Evolutionary conservation across 495 filamentous ascomycete genomes (phyloP), one percentile per base, ranked within the genome.

Genomic region (Sordaria brevicollis): DNA sequence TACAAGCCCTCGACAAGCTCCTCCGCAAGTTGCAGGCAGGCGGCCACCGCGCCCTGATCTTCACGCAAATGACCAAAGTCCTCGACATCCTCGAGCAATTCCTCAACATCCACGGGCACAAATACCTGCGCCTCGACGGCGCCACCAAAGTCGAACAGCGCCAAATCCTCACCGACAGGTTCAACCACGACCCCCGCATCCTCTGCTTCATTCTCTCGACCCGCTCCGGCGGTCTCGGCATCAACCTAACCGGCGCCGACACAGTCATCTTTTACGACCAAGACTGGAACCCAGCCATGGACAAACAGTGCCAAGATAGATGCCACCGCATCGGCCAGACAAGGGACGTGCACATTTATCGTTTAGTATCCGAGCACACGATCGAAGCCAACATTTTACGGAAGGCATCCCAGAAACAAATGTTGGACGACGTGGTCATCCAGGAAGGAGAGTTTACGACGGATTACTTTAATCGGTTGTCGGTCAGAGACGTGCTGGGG

Each of bases 231-330:
- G 96, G 96, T 66, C 83, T 99, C 2, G 96, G 96, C 66, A 97
- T 96, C 81, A 99, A 99, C 75, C 83, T 99, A 17, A 98, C 95
- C 1, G 96, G 95, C 36, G 96, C 96, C 31, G 95, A 97, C 79
- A 96, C 95, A 0, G 96, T 99, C 75, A 98, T 99, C 75, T 99
- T 99, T 82, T 99, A 99, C 81, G 96, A 99, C 78, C 87, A 97
- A 54, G 96, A 99, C 80, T 99, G 96, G 96, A 99, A 99, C 74
- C 96, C 96, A 0, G 96, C 96, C 11, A 99, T 99, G 96, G 96
- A 99, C 80, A 97, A 97, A 76, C 96, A 99, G 79, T 99, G 96
- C 77, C 96, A 98, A 80, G 96, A 99, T 77, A 90, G 96, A 72
- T 94, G 92, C 72, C 96, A 99, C 79, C 93, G 96, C 67, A 99